Base-by-base conservation (phyloP, 2,329 filamentous ascomycete species). In the Ceratocystis albifundus region DNA sequence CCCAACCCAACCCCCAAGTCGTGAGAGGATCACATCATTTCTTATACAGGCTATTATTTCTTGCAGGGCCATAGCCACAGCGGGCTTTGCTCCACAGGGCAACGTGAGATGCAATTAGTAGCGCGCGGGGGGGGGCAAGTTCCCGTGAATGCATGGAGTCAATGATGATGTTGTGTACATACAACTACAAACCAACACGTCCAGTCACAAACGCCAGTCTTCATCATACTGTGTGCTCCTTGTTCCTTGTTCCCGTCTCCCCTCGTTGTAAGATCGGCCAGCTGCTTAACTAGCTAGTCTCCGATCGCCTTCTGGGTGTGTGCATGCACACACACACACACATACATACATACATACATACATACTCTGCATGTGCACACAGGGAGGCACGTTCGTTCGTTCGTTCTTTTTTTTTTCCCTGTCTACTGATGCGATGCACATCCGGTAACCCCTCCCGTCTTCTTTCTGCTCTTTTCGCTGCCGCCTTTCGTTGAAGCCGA, bases 401-500 rank as follows among this genome's bases (percentile, higher is more conserved):
- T 36, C 36, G 12, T 15, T 41, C 3, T 15, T 41, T 15, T 12
- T 41, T 41, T 41, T 41, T 41, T 50, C 15, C 7, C 48, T 8
- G 48, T 50, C 48, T 50, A 25, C 17, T 50, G 8, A 50, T 50
- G 53, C 30, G n/a, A n/a, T 57, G 22, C 53, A 5, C 53, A 32
- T 32, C 53, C n/a, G 25, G 30, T 32, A 28, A 28, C 12, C 53
- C 53, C 12, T 57, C 17, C 28, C 25, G 7, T 8, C 3, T 36
- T 17, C 28, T 59, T 6, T 12, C 55, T 36, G 36, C 36, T 41
- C 36, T 12, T 12, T 10, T 41, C 36, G 36, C 36, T 41, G 36
- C 36, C 36, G 4, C 36, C 10, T 41, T 12, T 59, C 55, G 55
- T 59, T 59, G 55, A 59, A 59, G 55, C 55, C 55, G 55, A 36